Base-by-base conservation (phyloP, 192 early-diverging fungal genomes). In the Dissophora globulifera region DNA sequence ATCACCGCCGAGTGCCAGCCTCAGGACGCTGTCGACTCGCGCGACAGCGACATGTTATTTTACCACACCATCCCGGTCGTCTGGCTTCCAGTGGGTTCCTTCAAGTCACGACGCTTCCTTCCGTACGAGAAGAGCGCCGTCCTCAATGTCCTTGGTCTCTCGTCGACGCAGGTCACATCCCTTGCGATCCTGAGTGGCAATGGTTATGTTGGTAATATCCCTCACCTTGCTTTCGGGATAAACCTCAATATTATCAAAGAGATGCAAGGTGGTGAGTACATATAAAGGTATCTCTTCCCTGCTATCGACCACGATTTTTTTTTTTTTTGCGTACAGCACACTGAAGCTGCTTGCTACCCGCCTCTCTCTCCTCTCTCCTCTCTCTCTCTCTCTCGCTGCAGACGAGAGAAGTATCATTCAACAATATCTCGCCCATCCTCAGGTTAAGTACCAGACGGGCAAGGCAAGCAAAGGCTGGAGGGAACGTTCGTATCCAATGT, bases 151-250 rank as follows among this genome's bases (percentile, higher is more conserved):
- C 59, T 62, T 2, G 22, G 16, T 41, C 48, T 62, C 33, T 29
- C 48, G 23, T 17, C 16, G 17, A 62, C 35, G 15, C 49, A 62
- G 26, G 23, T 62, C 3, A 43, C 41, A 2, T 32, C 59, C 26
- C 49, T 58, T 5, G 66, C 48, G 31, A 51, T 58, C 40, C 27
- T 68, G 40, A 68, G 66, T 31, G 66, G 56, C 11, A 68, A 58
- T 30, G 66, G 42, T 40, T 68, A 68, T 32, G 31, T 43, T 23
- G 13, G 5, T 45, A 68, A 68, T 25, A 58, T 68, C 17, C 55
- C 33, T 26, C 25, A 29, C 25, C 42, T 59, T 15, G 56, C 41
- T 40, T 52, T 68, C 32, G 41, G 32, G 3, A 59, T 49, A 5
- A 68, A 58, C 26, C 48, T 16, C 23, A 52, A 59, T 47, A 41